These are phyloP conservation scores for Acarospora socialis DNA, from an alignment of 2,329 filamentous ascomycete genomes.

Conservation along the genomic window DNA sequence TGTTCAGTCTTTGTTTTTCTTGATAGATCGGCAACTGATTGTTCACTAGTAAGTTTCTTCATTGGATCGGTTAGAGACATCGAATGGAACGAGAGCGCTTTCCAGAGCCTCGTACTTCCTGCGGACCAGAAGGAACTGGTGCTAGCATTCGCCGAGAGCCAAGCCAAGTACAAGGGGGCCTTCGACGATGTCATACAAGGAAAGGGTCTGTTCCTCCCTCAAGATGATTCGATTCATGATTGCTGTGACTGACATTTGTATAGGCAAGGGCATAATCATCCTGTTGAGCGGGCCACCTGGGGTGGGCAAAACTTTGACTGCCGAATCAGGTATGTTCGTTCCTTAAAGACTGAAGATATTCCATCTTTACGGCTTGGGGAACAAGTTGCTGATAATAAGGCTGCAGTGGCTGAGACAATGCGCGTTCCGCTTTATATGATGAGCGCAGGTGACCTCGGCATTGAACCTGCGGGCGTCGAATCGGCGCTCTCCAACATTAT, in stretches of 20 bases:
- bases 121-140: conserved; percentile 33
- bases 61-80: conserved; percentile 29
- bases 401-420: conserved; percentile 38
- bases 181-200: conserved; percentile 39
- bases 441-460: conserved; percentile 36
- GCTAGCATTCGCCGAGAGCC: conserved; percentile 31
- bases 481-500: conserved; percentile 31
- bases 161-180: conserved; percentile 23
- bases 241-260: no score
- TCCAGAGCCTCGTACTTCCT: conserved; percentile 35
- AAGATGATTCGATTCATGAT: no score
- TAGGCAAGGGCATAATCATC: conserved; percentile 38
- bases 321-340: conserved; percentile 30
- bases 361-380: no score
- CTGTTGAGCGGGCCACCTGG: conserved; percentile 38
- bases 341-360: no score
- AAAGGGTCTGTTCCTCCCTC: no score
- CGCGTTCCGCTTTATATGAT: conserved; percentile 36
- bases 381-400: no score
- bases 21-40: no score
- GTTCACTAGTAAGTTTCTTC: no score
- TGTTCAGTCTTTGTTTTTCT: no score
- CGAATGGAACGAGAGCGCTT: conserved; percentile 31
- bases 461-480: conserved; percentile 29
- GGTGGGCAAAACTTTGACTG: conserved; percentile 40